These are phyloP conservation scores for Fusarium verrucosum DNA, from an alignment of 2,329 filamentous ascomycete species.

Conservation along the genomic window DNA sequence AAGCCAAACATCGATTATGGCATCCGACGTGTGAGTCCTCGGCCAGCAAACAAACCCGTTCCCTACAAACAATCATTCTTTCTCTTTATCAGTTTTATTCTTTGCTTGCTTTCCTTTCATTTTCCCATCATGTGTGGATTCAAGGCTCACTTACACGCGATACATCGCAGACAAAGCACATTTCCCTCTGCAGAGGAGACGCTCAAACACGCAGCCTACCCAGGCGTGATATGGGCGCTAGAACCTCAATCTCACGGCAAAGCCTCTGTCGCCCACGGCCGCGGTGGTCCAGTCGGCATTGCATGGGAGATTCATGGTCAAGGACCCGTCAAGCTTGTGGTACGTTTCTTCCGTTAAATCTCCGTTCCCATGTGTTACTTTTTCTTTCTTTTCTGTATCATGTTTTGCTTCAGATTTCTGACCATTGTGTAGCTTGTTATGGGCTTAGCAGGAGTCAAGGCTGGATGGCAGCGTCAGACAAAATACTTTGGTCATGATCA, in stretches of 20 bases:
- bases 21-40: slow-evolving; percentile 22
- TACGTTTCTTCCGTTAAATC: slow-evolving; percentile 57
- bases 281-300: slow-evolving; percentile 80
- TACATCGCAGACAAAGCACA: slow-evolving; percentile 18
- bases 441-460: slow-evolving; percentile 75
- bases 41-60: slow-evolving; percentile 1
- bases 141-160: slow-evolving; percentile 12
- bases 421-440: slow-evolving; percentile 72
- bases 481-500: slow-evolving; percentile 81
- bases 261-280: slow-evolving; percentile 70
- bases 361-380: slow-evolving; percentile 9
- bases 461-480: slow-evolving; percentile 84
- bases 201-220: slow-evolving; percentile 71
- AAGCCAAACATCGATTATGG: slow-evolving; percentile 16
- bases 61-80: not conserved
- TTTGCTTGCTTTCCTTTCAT: not conserved
- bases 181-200: slow-evolving; percentile 65
- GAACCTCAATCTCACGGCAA: slow-evolving; percentile 70
- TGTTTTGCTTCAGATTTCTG: not conserved
- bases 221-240: slow-evolving; percentile 73
- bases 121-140: slow-evolving; percentile 5
- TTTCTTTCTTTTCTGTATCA: not conserved
- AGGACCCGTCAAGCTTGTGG: slow-evolving; percentile 76
- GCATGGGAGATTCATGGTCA: slow-evolving; percentile 83
- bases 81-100: not conserved